A percentile compares a stretch with the other conserved stretches of the same genome.
phyloP scores from a whole-genome alignment of 352 stramenopile species.

The Pythium aquatile region DNA sequence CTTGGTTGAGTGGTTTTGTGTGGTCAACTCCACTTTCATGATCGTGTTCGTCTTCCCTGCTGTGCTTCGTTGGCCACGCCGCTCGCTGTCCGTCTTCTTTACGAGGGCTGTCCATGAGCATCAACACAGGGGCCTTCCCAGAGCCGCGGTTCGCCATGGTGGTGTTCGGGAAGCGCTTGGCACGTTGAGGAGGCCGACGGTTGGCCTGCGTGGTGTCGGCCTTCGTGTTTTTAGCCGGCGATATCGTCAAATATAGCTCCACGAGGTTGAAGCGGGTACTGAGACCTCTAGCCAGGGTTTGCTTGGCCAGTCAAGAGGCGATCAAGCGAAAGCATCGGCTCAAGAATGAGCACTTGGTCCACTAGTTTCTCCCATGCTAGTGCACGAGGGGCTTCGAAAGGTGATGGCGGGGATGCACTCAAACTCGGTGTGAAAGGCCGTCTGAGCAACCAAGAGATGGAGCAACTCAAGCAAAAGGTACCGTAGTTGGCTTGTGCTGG shows the following conservation, averaged over 20 bases:
- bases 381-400: background rate
- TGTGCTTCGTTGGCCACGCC: background rate
- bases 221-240: background rate
- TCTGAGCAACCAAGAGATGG: conserved; percentile 71
- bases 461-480: conserved; percentile 52
- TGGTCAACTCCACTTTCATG: background rate
- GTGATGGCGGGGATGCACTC: conserved; percentile 10
- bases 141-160: background rate
- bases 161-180: background rate
- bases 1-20: background rate
- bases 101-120: conserved; percentile 28
- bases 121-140: conserved; percentile 12
- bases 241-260: background rate
- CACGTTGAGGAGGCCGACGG: background rate
- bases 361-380: background rate
- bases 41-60: background rate
- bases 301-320: background rate
- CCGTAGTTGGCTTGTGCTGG: conserved; percentile 36
- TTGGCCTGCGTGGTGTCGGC: background rate
- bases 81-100: conserved; percentile 12
- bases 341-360: background rate
- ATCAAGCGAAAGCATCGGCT: background rate
- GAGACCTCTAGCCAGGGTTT: background rate
- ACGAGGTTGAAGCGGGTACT: background rate
- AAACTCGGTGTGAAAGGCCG: conserved; percentile 44